Base-by-base conservation (phyloP, 768 basidiomycete genomes). In the Scleroderma citrinum region DNA sequence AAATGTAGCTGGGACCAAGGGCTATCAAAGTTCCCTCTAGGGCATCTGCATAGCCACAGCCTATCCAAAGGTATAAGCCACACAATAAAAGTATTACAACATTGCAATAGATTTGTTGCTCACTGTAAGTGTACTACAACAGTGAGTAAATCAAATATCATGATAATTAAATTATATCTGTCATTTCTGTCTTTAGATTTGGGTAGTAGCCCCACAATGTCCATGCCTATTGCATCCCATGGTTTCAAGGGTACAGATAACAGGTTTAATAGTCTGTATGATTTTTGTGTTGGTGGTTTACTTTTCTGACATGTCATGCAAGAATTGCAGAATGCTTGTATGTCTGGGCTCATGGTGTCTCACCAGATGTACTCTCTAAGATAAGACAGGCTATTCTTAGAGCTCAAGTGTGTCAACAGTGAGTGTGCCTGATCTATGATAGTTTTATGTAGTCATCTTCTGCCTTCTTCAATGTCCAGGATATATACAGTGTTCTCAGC, bases 311-410 rank as follows among this genome's bases (percentile, higher is more conserved):
- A 32, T 7, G 31, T 13, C 10, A n/a, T 36, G n/a, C 60, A 66
- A 0, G 61, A 35, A 0, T 56, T 44, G 21, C 63, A 62, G 49
- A 47, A 64, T 4, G 31, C 24, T 4, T 55, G 26, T 3, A 56
- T 45, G 21, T 65, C 53, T 0, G n/a, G 17, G 0, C 52, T 42
- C 40, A 65, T 51, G 2, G 46, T 42, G 13, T 63, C 63, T 62
- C 62, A 62, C 57, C 56, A 65, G 1, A 65, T 56, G n/a, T 56
- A 44, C 12, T 63, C 57, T 21, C 52, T 32, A 5, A 65, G 51
- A 49, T 59, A 64, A 3, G 48, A 29, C 5, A 58, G 17, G 10
- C 59, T 63, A 45, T 64, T 64, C 17, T 29, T 6, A 3, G 47
- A 20, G 14, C 61, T 61, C 2, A 63, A 30, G 44, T 63, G 61